phyloP scores from a whole-genome alignment of 1,284 basidiomycete genomes.

The Pascua guehoae region DNA sequence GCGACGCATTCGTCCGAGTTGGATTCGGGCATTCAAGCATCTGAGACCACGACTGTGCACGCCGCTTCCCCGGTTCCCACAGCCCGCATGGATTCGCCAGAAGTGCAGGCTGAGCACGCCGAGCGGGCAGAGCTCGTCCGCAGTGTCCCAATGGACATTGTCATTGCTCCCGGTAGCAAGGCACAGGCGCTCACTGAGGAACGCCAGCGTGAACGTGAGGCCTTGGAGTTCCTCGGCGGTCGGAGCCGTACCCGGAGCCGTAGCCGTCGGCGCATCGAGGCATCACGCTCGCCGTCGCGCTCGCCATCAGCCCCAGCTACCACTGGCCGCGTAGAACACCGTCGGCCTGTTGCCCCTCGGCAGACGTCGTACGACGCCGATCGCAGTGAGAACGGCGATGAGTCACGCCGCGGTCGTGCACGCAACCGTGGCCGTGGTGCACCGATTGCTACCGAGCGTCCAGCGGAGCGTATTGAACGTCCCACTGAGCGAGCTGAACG shows the following conservation, averaged over 20 bases:
- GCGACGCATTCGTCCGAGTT: no score
- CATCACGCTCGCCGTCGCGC: conserved; percentile 11
- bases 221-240: conserved; percentile 15
- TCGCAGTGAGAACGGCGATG: background rate
- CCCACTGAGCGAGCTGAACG: background rate
- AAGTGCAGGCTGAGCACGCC: background rate
- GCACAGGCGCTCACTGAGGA: conserved; percentile 20
- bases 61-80: conserved; percentile 24
- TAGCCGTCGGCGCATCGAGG: background rate
- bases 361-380: conserved; percentile 24
- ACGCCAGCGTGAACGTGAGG: conserved; percentile 24
- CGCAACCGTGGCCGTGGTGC: conserved; percentile 5
- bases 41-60: background rate
- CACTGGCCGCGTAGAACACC: background rate
- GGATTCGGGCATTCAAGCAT: no score
- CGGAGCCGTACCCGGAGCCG: conserved; percentile 2
- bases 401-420: conserved; percentile 6
- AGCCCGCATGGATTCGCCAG: conserved; percentile 10
- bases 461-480: background rate
- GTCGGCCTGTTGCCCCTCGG: background rate
- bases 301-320: background rate
- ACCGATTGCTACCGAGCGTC: background rate
- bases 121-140: conserved; percentile 28
- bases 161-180: conserved; percentile 22
- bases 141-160: conserved; percentile 44